Conservation (phyloP, 306 rosid genomes). For the Carpinus viminea region DNA sequence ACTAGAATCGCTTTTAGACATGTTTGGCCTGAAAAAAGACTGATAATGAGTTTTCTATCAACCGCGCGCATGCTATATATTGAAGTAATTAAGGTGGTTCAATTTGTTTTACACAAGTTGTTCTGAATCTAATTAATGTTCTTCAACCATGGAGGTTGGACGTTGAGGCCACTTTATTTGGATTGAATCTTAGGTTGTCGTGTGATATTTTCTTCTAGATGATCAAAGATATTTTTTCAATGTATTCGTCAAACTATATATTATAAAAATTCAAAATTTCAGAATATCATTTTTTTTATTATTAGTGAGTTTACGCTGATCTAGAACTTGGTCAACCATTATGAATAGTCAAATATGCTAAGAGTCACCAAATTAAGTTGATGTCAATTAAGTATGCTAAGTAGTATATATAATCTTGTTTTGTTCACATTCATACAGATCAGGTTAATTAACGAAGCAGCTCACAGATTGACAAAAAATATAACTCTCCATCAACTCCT, state of each 20-base stretch:
- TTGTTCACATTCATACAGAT: too few relatives aligned
- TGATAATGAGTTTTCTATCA: too few relatives aligned
- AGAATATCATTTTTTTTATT: background rate
- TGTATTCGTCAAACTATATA: background rate
- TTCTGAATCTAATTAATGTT: background rate
- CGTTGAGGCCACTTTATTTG: background rate
- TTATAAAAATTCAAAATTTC: background rate
- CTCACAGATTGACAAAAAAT: too few relatives aligned
- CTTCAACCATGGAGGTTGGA: background rate
- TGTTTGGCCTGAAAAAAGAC: background rate
- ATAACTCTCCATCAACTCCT: too few relatives aligned
- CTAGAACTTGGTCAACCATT: background rate
- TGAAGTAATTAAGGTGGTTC: background rate
- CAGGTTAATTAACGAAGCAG: too few relatives aligned
- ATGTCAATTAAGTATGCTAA: background rate
- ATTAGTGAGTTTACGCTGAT: background rate
- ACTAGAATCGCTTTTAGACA: conserved; percentile 6
- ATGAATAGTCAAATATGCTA: background rate
- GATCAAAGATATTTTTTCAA: background rate
- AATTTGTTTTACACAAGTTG: background rate
- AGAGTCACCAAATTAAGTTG: background rate
- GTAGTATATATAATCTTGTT: too few relatives aligned
- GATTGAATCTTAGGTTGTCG: background rate
- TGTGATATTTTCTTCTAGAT: background rate
- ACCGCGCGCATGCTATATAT: too few relatives aligned